phyloP scores from a whole-genome alignment of 257 asterid genomes.

The Solanum arcanum region DNA sequence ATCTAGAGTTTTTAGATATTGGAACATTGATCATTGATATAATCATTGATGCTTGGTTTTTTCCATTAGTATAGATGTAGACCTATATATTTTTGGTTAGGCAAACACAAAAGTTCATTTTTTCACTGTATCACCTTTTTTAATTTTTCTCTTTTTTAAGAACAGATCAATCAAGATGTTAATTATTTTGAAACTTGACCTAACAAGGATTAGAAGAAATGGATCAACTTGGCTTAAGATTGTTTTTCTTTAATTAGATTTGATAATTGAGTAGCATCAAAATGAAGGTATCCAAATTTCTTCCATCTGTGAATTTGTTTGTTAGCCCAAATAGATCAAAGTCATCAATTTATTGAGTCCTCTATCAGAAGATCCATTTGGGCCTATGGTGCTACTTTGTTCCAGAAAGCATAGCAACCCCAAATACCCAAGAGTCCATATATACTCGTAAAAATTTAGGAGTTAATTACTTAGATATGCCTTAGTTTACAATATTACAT shows the following conservation, averaged over 20 bases:
- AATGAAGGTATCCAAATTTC: background rate
- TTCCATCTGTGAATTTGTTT: background rate
- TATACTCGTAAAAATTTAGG: background rate
- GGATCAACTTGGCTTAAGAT: background rate
- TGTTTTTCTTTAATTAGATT: background rate
- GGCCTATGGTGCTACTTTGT: background rate
- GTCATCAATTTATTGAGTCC: background rate
- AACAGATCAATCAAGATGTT: background rate
- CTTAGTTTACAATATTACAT: no score
- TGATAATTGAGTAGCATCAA: background rate
- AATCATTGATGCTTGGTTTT: background rate
- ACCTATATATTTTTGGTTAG: background rate
- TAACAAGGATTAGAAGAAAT: background rate
- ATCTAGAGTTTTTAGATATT: background rate
- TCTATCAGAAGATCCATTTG: background rate
- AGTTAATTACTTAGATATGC: background rate
- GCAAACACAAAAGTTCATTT: background rate
- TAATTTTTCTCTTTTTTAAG: background rate
- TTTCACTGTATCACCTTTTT: background rate
- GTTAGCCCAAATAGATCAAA: background rate
- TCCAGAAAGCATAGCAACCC: background rate
- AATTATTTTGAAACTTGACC: background rate
- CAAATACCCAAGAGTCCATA: background rate
- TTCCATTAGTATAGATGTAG: background rate
- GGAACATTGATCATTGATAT: no score